A percentile compares a stretch with the other conserved stretches of the same genome.
Evolutionary conservation across 805 yeast species (phyloP).

Genomic region (Yamadazyma akitaensis): DNA sequence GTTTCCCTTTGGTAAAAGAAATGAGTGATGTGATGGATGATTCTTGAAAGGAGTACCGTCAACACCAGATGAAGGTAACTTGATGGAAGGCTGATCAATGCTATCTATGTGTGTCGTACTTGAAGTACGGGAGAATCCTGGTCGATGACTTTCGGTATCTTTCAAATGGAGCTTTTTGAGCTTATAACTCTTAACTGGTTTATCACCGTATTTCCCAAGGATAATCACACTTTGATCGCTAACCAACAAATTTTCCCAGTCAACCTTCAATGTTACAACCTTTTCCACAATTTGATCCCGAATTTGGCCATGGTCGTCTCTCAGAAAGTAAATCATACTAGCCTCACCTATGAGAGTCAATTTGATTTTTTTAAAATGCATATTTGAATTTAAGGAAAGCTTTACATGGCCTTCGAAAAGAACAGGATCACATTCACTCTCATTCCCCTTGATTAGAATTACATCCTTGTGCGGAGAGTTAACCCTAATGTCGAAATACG

Average conservation of each 20-base stretch:
- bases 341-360: conserved; percentile 43
- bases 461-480: conserved; percentile 41
- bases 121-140: conserved; percentile 22
- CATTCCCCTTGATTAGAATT: conserved; percentile 42
- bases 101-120: conserved; percentile 25
- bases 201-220: conserved; percentile 43
- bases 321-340: conserved; percentile 38
- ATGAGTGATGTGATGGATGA: conserved; percentile 28
- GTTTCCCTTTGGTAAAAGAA: conserved; percentile 48
- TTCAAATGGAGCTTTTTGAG: conserved; percentile 20
- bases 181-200: conserved; percentile 22
- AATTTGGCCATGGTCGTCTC: conserved; percentile 25
- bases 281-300: conserved; percentile 37
- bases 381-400: conserved; percentile 41
- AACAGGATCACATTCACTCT: conserved; percentile 42
- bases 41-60: conserved; percentile 46
- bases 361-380: conserved; percentile 36
- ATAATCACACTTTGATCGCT: conserved; percentile 34
- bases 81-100: conserved; percentile 12
- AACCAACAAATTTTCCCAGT: conserved; percentile 48
- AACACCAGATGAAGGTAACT: conserved; percentile 33
- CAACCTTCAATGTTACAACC: conserved; percentile 37
- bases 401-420: conserved; percentile 47
- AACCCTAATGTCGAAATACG: conserved; percentile 37
- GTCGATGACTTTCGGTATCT: conserved; percentile 3